Percentiles rank a stretch among this genome's conserved stretches.
phyloP scores from a whole-genome alignment of 257 asterid genomes.

The Dorcoceras hygrometricum region DNA sequence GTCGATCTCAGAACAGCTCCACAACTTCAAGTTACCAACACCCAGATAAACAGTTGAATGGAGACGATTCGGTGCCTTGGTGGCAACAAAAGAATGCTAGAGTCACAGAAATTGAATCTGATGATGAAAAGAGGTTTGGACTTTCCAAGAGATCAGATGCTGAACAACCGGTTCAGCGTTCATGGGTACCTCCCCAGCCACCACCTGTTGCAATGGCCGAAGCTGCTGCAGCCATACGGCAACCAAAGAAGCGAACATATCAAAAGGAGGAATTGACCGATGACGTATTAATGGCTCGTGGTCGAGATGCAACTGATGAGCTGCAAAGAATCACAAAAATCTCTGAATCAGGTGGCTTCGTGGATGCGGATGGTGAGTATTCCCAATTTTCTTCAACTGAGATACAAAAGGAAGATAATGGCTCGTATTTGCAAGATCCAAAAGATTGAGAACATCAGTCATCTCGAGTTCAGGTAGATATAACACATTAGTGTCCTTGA shows the following conservation, averaged over 20 bases:
- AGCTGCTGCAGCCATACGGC: conserved; percentile 94
- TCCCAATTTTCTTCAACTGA: conserved; percentile 40
- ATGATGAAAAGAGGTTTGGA: conserved; percentile 40
- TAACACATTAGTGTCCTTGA: conserved; percentile 3
- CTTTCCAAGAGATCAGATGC: conserved; percentile 28
- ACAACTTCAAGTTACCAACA: conserved; percentile 29
- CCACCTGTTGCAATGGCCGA: conserved; percentile 92
- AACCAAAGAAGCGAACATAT: conserved; percentile 59
- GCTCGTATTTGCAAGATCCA: conserved; percentile 33
- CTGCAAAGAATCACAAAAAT: conserved; percentile 63
- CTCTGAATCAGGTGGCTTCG: conserved; percentile 66
- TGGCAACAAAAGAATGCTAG: conserved; percentile 58
- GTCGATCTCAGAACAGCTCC: conserved; percentile 46
- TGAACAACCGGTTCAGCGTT: conserved; percentile 51
- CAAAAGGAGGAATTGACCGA: conserved; percentile 56
- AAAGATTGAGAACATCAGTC: conserved; percentile 6
- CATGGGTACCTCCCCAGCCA: conserved; percentile 98
- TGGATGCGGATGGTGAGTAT: conserved; percentile 40
- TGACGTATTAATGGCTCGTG: conserved; percentile 50
- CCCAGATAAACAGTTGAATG: conserved; percentile 45
- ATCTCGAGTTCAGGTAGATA: conserved; percentile 7
- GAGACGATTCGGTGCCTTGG: conserved; percentile 50
- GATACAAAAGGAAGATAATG: conserved; percentile 44
- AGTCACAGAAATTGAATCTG: conserved; percentile 60
- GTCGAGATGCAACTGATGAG: conserved; percentile 57